Percentiles rank a stretch among this genome's conserved stretches.
Conservation (phyloP, 768 basidiomycete genomes). For the Vararia minispora region DNA sequence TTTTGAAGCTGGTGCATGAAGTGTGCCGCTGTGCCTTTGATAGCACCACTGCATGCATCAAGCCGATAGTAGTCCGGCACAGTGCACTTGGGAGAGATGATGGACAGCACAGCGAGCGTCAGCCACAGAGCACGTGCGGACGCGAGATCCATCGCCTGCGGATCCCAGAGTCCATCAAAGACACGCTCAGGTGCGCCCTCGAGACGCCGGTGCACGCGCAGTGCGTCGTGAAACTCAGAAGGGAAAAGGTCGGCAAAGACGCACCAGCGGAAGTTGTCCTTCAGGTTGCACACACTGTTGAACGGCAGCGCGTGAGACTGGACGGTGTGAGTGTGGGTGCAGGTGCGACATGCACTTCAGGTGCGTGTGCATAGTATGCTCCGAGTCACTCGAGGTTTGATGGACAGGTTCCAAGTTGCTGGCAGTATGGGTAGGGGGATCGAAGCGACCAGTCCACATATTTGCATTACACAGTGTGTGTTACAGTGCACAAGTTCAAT, state of each 20-base stretch:
- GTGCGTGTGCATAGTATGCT: too few relatives aligned
- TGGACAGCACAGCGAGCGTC: constrained; percentile 61
- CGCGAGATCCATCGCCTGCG: constrained; percentile 24
- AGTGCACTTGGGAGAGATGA: constrained; percentile 60
- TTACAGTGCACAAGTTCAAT: too few relatives aligned
- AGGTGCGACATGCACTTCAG: too few relatives aligned
- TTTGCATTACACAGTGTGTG: too few relatives aligned
- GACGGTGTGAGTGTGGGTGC: too few relatives aligned
- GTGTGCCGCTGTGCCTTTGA: constrained; percentile 26
- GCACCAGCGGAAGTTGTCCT: too few relatives aligned
- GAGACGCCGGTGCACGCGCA: constrained; percentile 46
- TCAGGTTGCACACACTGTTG: too few relatives aligned
- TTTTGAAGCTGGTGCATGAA: constrained; percentile 56
- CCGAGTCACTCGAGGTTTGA: too few relatives aligned
- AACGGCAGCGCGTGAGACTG: too few relatives aligned
- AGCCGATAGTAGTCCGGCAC: constrained; percentile 41
- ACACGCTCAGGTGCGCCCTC: constrained; percentile 82
- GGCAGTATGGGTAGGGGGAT: too few relatives aligned
- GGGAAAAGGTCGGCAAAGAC: constrained; percentile 65
- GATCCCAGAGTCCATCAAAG: constrained; percentile 64
- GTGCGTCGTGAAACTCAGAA: constrained; percentile 63
- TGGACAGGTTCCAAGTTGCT: too few relatives aligned
- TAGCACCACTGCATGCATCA: constrained; percentile 1
- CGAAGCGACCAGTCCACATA: too few relatives aligned
- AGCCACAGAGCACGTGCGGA: constrained; percentile 62